Conservation (phyloP, 2,329 filamentous ascomycete genomes). For the Stagonosporopsis chrysanthemi region DNA sequence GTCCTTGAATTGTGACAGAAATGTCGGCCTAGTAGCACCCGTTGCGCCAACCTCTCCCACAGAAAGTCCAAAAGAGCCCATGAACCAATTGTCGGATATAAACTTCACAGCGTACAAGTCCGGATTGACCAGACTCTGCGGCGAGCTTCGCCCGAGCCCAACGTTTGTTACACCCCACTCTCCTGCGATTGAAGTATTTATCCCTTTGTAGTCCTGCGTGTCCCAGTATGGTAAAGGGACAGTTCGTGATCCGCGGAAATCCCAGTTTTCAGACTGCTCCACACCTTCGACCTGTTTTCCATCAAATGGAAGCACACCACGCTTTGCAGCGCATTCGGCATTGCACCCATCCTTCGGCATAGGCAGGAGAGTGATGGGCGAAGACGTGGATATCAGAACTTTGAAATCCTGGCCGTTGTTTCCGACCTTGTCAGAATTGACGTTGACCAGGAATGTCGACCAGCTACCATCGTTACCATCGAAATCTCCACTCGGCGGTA, state of each 20-base stretch:
- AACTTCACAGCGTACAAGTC: constrained; percentile 32
- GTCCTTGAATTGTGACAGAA: constrained; percentile 31
- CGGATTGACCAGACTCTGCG: constrained; percentile 18
- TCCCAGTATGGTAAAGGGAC: constrained; percentile 33
- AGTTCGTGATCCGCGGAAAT: constrained; percentile 19
- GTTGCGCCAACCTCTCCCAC: constrained; percentile 17
- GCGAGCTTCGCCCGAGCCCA: constrained; percentile 35
- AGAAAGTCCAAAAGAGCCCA: constrained; percentile 44
- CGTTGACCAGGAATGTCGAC: constrained; percentile 52
- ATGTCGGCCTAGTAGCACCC: constrained; percentile 22
- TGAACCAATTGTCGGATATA: constrained; percentile 33
- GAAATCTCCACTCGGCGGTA: constrained; percentile 33
- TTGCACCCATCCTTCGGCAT: constrained; percentile 38
- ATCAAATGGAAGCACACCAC: constrained; percentile 36
- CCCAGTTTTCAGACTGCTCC: constrained; percentile 28
- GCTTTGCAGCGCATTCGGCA: constrained; percentile 34
- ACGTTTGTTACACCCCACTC: constrained; percentile 34
- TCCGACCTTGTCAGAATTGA: constrained; percentile 40
- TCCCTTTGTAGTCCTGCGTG: constrained; percentile 5
- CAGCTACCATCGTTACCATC: constrained; percentile 54
- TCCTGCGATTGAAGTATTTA: constrained; percentile 20
- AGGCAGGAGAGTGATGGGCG: constrained; percentile 36
- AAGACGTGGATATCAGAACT: constrained; percentile 44
- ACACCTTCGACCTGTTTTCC: constrained; percentile 32
- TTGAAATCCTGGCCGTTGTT: constrained; percentile 46